Evolutionary conservation across 2,329 filamentous ascomycete species (phyloP), one percentile per base, ranked within the genome.

Genomic region (Sarocladium kiliense): DNA sequence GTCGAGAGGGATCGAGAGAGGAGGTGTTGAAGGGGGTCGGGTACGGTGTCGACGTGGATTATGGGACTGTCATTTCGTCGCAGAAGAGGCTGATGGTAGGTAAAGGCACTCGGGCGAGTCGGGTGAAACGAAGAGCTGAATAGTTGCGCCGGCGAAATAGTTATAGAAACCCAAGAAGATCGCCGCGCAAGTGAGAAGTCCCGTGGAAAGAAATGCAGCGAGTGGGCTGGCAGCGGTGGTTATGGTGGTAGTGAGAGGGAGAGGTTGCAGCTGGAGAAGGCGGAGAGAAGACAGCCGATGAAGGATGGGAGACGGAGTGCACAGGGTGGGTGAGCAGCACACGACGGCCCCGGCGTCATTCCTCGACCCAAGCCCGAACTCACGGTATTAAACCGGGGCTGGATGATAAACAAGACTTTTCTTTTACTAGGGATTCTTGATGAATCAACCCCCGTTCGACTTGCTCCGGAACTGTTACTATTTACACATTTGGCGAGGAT

Each of bases 61-160:
- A 51, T 51, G 47, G 18, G 18, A 51, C 27, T 51, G 47, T 51
- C 47, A 51, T 51, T 32, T 51, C 47, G 47, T 51, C 47, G 47
- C 47, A 51, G 44, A 36, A 36, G 7, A 32, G 23, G 23, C 11
- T 3, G 30, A 49, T 30, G 7, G 44, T 10, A 27, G 36, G 14
- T 9, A 41, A 41, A 26, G 21, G 19, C 27, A 54, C 23, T 54
- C 30, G n/a, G 36, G 10, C n/a, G n/a, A 41, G 21, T 37, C 36
- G 36, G 21, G 12, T 9, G 19, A 23, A 37, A 12, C 16, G 4
- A 23, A 57, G 55, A 44, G 54, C 44, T 58, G 50, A 42, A 57
- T 62, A 39, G 25, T 26, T 23, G 27, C 26, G 4, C 44, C 18
- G 41, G 7, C 19, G 21, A 27, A n/a, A 36, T 2, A 53, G 2